Base-by-base conservation (phyloP, 352 stramenopile species). In the Pseudoperonospora humuli region DNA sequence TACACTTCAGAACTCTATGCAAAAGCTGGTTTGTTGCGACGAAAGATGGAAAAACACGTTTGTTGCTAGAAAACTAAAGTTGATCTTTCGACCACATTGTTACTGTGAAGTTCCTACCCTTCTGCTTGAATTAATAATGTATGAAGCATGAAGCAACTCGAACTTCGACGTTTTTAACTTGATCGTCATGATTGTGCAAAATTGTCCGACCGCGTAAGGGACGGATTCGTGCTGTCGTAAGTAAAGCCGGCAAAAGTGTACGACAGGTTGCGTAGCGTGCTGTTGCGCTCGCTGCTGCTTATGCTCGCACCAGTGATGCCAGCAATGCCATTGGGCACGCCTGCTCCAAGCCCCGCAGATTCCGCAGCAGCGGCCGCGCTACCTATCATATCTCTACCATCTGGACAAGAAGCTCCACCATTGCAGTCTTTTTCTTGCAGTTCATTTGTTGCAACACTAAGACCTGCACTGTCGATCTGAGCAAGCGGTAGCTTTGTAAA, bases 221-320 rank as follows among this genome's bases (percentile, higher is more conserved):
- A 71, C 36, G 69, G 64, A n/a, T 67, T 74, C 9, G 58, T 62
- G n/a, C 78, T 73, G 39, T 90, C 78, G 53, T 86, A 90, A 32
- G 78, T 90, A 54, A 90, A 90, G 27, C 78, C 78, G 9, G 76
- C 75, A 39, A 90, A 90, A 29, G 78, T 90, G 53, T 91, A 91
- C 54, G 78, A 91, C 57, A 91, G 54, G 57, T 86, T 91, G 25
- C 79, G 69, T 28, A 81, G 53, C 53, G 68, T 71, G 49, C 69
- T 88, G 59, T 82, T 82, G 45, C 67, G 60, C 32, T 67, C 52
- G 18, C 42, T 58, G 34, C 50, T 61, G 45, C 44, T 64, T 18
- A 51, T 54, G 43, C 51, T 69, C 18, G 58, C 67, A 6, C 54
- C 62, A n/a, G 32, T 64, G 32, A 70, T 80, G 20, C 52, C 57